Conservation (phyloP, 495 filamentous ascomycete species). For the Entonaema liquescens region DNA sequence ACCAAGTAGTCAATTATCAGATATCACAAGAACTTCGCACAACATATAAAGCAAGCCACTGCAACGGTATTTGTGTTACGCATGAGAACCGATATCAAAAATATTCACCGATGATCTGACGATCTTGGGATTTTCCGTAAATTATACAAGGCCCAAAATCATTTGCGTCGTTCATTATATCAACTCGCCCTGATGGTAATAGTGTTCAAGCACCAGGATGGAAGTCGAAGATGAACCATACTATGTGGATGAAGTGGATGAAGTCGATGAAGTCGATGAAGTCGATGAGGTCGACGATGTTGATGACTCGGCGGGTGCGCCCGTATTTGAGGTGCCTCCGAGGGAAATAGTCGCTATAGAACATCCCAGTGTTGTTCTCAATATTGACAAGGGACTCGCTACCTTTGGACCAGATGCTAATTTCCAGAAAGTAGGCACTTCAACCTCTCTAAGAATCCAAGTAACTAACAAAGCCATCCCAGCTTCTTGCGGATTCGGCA, state of each 20-base stretch:
- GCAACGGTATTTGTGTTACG: neutral
- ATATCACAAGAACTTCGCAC: conserved; percentile 1
- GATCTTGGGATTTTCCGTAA: neutral
- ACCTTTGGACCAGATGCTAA: conserved; percentile 75
- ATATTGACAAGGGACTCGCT: conserved; percentile 81
- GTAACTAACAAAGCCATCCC: neutral
- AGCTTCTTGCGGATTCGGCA: conserved; percentile 38
- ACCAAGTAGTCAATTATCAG: conserved; percentile 2
- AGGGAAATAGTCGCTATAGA: conserved; percentile 79
- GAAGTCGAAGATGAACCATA: conserved; percentile 20
- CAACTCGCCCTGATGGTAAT: neutral
- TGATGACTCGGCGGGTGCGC: conserved; percentile 43
- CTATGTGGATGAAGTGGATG: neutral
- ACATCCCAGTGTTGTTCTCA: conserved; percentile 84
- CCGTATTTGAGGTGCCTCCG: conserved; percentile 63
- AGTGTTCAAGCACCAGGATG: neutral
- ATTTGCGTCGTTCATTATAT: neutral
- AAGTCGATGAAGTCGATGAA: too few relatives aligned
- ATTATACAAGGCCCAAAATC: neutral
- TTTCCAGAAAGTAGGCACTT: conserved; percentile 67
- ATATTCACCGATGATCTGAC: neutral
- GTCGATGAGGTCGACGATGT: conserved; percentile 16
- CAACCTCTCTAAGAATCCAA: neutral
- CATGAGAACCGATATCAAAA: neutral
- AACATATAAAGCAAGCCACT: neutral